phyloP scores from a whole-genome alignment of 345 rosid genomes.

The Citrus australasica region DNA sequence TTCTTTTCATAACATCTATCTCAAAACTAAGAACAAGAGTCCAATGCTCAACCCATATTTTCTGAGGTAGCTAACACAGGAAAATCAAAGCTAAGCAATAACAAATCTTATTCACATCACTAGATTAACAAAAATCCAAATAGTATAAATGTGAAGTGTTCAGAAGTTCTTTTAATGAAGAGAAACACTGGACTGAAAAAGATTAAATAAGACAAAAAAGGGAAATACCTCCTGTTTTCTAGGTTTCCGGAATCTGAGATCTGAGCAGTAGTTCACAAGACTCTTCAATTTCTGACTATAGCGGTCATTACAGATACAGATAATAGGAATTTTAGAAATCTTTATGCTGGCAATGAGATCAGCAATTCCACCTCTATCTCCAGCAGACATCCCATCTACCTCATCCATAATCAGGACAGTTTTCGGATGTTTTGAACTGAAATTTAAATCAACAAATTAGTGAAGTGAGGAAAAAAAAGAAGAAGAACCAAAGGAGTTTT shows the following conservation, averaged over 20 bases:
- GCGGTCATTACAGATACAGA: conserved; percentile 97
- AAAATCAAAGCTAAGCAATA: too few species aligned
- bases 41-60: neutral
- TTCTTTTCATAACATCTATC: neutral
- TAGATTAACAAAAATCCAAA: neutral
- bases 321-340: conserved; percentile 88
- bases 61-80: neutral
- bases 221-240: conserved; percentile 82
- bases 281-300: conserved; percentile 97
- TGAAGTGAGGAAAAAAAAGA: neutral
- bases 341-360: conserved; percentile 98
- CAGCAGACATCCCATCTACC: conserved; percentile 99
- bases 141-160: neutral
- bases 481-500: neutral
- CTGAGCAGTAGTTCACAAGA: conserved; percentile 81
- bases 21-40: neutral
- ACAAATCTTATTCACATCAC: neutral
- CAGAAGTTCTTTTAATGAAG: neutral
- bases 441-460: conserved; percentile 19
- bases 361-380: conserved; percentile 97
- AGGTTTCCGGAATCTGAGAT: conserved; percentile 83
- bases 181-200: conserved; percentile 7
- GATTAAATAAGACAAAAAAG: conserved; percentile 2
- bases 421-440: conserved; percentile 70
- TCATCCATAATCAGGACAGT: conserved; percentile 97